These are phyloP conservation scores for Abelmoschus esculentus DNA, from an alignment of 345 rosid genomes.

Conservation along the genomic window DNA sequence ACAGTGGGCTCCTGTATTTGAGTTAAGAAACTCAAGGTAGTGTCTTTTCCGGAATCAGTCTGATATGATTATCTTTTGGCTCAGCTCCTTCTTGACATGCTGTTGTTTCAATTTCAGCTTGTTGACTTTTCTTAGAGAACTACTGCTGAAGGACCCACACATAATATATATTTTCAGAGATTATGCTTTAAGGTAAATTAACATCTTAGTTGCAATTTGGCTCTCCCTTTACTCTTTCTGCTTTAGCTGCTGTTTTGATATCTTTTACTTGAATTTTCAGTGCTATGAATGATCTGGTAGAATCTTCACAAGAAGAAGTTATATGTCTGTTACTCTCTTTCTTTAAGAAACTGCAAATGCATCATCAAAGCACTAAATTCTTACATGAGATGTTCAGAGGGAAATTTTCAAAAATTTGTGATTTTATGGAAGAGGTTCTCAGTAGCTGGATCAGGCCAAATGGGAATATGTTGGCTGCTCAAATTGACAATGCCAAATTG, in stretches of 20 bases:
- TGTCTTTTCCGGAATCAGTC: slow-evolving; percentile 6
- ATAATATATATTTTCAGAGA: slow-evolving; percentile 42
- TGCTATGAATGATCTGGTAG: slow-evolving; percentile 57
- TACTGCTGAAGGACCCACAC: slow-evolving; percentile 42
- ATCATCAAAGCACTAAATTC: slow-evolving; percentile 18
- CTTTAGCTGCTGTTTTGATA: slow-evolving; percentile 11
- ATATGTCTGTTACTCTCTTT: slow-evolving; percentile 44
- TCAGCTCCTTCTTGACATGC: slow-evolving; percentile 10
- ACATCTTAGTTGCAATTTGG: background rate
- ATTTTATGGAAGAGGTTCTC: slow-evolving; percentile 35
- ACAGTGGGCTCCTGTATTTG: slow-evolving; percentile 72
- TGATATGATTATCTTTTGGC: background rate
- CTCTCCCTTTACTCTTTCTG: slow-evolving; percentile 10
- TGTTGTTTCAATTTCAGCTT: slow-evolving; percentile 43
- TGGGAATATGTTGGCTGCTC: slow-evolving; percentile 24
- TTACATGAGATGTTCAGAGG: slow-evolving; percentile 36
- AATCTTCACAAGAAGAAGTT: slow-evolving; percentile 50
- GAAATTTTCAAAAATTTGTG: slow-evolving; percentile 30
- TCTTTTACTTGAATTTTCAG: slow-evolving; percentile 39
- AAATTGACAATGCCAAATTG: slow-evolving; percentile 34
- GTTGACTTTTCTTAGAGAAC: slow-evolving; percentile 50
- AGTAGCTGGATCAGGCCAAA: slow-evolving; percentile 19
- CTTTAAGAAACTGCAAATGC: slow-evolving; percentile 51
- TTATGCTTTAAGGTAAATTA: slow-evolving; percentile 52
- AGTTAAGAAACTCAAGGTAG: slow-evolving; percentile 54